Base-by-base conservation (phyloP, 139 green algal genomes). In the Yamagishiella unicocca region DNA sequence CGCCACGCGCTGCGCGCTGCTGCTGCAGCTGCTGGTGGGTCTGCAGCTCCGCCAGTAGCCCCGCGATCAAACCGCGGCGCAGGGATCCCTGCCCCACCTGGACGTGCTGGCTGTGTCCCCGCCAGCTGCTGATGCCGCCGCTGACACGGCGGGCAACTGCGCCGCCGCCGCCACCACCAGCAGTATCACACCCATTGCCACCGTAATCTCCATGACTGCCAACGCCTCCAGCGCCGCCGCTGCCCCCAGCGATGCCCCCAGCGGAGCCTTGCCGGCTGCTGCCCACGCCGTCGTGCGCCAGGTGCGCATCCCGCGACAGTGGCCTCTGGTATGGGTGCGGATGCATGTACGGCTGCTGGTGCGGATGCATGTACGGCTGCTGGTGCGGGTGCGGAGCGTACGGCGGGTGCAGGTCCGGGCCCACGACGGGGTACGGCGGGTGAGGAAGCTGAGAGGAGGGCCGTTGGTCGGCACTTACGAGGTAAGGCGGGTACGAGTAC, bases 11-110 rank as follows among this genome's bases (percentile, higher is more conserved):
- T 8, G 46, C 19, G 4, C 50, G 73, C 45, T n/a, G 37, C 75
- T 68, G 50, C n/a, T 68, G 75, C 12, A 70, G 29, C 4, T 83
- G 19, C 31, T 70, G 33, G 50, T 83, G 45, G 27, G 46, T 54
- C 75, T 70, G 25, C 19, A 83, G 35, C 33, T 83, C 75, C 4
- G 53, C 35, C 75, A 83, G 46, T 0, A 83, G 50, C 19, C 75
- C 50, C 25, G 33, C 50, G 5, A 83, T 33, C 21, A 83, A 33
- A 0, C 75, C 75, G 35, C 50, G 33, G 8, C 75, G 31, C 14
- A 31, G 19, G 24, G 33, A 50, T 33, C 50, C 50, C 25, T 50
- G 50, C 33, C 1, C 0, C 31, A 19, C 19, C 9, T 7, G 10
- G 17, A 35, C 45, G 19, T 0, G 24, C 19, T 40, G 17, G 71